Base-by-base conservation (phyloP, 2,329 filamentous ascomycete genomes). In the Claviceps sorghi region DNA sequence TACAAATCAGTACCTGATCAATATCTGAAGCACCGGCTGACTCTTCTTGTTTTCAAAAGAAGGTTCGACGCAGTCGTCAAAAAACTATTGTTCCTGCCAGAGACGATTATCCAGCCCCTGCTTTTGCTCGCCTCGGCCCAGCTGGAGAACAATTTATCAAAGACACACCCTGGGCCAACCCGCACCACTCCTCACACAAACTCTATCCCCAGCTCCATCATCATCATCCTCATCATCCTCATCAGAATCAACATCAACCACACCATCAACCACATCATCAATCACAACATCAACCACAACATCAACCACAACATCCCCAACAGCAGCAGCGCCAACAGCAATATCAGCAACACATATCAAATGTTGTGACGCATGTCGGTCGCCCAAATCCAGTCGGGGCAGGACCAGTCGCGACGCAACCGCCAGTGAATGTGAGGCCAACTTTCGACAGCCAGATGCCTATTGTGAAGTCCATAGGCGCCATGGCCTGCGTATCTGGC, bases 121-220 rank as follows among this genome's bases (percentile, higher is more conserved):
- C 72, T 6, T 74, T 77, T 48, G 67, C 69, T 21, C 70, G 72
- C 60, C 67, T 80, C 55, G 77, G 79, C 60, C 78, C 84, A 41
- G 86, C 86, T 26, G 86, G 87, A 60, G 88, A 94, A 65, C 85
- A 91, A 57, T 95, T 93, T 59, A 77, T 95, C 52, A 87, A 94
- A 62, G 84, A 91, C 59, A 95, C 87, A 5, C 85, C 89, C 1
- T 96, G 90, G 90, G 88, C 89, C 38, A 95, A 95, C 63, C 88
- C 89, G 19, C 87, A 91, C 58, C 84, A 88, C 63, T 82, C 84
- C n/a, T 54, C 81, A 10, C 83, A 88, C 62, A 76, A 79, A 56
- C 64, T 71, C 51, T 65, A 69, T 43, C 67, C 26, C 3, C 42
- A 44, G 2, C 42, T 5, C 4, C 36, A 38, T 0, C 36, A 38